phyloP scores from a whole-genome alignment of 371 early-diverging fungal species.

The Zopfochytrium polystomum region DNA sequence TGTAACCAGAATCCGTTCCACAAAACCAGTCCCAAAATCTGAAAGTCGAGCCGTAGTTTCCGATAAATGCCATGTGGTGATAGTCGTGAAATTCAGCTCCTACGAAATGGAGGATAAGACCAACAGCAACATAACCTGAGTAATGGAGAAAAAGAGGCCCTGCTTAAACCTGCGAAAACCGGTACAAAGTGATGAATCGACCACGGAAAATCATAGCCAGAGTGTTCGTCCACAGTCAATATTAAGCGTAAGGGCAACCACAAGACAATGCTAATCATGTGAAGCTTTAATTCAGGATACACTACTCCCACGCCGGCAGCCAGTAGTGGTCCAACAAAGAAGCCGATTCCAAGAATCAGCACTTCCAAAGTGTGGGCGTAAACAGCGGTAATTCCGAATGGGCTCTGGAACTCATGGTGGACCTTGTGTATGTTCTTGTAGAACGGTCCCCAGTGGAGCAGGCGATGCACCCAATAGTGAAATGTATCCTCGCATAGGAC shows the following conservation, averaged over 20 bases:
- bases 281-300: conserved; percentile 51
- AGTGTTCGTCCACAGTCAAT: conserved; percentile 81
- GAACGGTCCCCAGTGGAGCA: conserved; percentile 75
- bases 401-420: conserved; percentile 87
- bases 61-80: conserved; percentile 44
- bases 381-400: conserved; percentile 58
- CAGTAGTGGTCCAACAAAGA: background rate
- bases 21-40: conserved; percentile 39
- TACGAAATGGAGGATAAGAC: no score
- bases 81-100: conserved; percentile 49
- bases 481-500: conserved; percentile 56
- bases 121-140: no score
- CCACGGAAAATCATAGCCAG: conserved; percentile 89
- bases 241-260: conserved; percentile 60
- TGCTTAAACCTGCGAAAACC: conserved; percentile 28
- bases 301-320: background rate
- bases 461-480: conserved; percentile 69
- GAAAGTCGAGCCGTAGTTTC: conserved; percentile 43
- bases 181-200: conserved; percentile 32
- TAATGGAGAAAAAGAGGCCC: background rate
- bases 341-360: conserved; percentile 34
- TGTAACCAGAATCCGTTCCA: no score
- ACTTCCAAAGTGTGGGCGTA: conserved; percentile 28
- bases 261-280: conserved; percentile 70
- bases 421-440: conserved; percentile 83